phyloP scores from a whole-genome alignment of 768 basidiomycete species.

The Mycena crocata region DNA sequence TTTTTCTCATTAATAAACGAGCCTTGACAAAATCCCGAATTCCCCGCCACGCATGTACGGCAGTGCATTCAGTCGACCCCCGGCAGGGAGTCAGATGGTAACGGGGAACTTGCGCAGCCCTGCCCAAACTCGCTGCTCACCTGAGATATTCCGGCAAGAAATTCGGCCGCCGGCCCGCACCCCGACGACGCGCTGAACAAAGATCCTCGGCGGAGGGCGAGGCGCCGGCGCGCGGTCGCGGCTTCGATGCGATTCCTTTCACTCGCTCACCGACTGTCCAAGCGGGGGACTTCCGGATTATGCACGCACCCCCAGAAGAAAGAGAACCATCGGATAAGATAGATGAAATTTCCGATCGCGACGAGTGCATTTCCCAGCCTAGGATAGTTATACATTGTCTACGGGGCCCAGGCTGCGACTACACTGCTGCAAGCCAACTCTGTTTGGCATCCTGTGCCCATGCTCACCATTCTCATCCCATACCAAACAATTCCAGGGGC shows the following conservation, averaged over 20 bases:
- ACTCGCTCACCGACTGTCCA: slow-evolving; percentile 18
- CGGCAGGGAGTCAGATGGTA: slow-evolving; percentile 15
- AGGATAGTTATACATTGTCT: slow-evolving; percentile 26
- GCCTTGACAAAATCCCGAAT: neutral
- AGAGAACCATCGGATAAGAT: slow-evolving; percentile 29
- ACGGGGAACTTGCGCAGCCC: slow-evolving; percentile 20
- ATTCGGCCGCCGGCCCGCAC: slow-evolving; percentile 19
- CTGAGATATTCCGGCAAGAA: slow-evolving; percentile 12
- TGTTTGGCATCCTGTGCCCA: slow-evolving; percentile 19
- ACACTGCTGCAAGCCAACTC: slow-evolving; percentile 18
- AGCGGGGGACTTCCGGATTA: neutral
- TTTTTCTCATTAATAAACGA: slow-evolving; percentile 13
- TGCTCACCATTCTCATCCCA: too few species aligned
- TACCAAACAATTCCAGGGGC: neutral
- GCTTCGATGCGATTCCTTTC: too few species aligned
- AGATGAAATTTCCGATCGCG: slow-evolving; percentile 16
- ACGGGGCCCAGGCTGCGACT: slow-evolving; percentile 9
- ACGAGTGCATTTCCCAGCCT: slow-evolving; percentile 10
- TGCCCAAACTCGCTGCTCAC: neutral
- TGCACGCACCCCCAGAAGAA: neutral
- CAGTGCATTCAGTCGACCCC: neutral
- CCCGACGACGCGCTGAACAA: neutral
- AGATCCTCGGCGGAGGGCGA: slow-evolving; percentile 2
- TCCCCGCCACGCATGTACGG: slow-evolving; percentile 15
- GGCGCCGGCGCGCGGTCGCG: neutral